Evolutionary conservation across 1,139 yeast species (phyloP).

Genomic region (Geotrichum klebahnii): DNA sequence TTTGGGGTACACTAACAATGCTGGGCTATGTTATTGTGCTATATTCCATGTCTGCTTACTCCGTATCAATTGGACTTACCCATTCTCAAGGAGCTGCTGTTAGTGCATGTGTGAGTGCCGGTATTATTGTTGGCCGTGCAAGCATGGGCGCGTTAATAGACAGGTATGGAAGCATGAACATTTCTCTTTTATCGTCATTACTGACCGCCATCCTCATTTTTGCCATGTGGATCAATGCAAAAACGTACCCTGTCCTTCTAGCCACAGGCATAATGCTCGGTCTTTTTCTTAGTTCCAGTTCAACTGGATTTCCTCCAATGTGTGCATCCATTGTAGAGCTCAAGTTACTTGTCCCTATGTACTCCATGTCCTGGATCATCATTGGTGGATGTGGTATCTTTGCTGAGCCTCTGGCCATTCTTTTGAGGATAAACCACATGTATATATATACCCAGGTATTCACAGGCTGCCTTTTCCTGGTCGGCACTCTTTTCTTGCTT

Average conservation of each 20-base stretch:
- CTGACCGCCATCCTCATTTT: constrained; percentile 35
- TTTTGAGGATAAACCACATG: constrained; percentile 40
- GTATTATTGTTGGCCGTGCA: constrained; percentile 66
- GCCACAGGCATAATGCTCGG: constrained; percentile 49
- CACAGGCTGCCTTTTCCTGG: constrained; percentile 43
- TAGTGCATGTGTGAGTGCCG: constrained; percentile 60
- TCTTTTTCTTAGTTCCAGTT: constrained; percentile 50
- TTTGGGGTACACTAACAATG: constrained; percentile 56
- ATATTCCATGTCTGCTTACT: constrained; percentile 60
- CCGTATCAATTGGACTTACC: constrained; percentile 55
- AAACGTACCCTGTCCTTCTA: constrained; percentile 51
- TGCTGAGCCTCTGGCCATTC: constrained; percentile 37
- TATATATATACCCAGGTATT: constrained; percentile 59
- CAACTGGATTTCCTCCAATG: constrained; percentile 39
- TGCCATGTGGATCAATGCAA: constrained; percentile 63
- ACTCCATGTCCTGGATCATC: constrained; percentile 54
- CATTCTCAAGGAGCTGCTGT: constrained; percentile 54
- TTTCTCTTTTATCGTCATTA: constrained; percentile 41
- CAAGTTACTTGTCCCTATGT: constrained; percentile 52
- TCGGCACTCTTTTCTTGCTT: constrained; percentile 3
- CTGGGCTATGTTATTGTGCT: constrained; percentile 58
- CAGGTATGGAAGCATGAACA: constrained; percentile 54
- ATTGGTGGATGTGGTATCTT: constrained; percentile 47
- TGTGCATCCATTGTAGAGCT: constrained; percentile 49
- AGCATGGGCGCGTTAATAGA: constrained; percentile 57